Base-by-base conservation (phyloP, 495 filamentous ascomycete species). In the Xylona heveae region DNA sequence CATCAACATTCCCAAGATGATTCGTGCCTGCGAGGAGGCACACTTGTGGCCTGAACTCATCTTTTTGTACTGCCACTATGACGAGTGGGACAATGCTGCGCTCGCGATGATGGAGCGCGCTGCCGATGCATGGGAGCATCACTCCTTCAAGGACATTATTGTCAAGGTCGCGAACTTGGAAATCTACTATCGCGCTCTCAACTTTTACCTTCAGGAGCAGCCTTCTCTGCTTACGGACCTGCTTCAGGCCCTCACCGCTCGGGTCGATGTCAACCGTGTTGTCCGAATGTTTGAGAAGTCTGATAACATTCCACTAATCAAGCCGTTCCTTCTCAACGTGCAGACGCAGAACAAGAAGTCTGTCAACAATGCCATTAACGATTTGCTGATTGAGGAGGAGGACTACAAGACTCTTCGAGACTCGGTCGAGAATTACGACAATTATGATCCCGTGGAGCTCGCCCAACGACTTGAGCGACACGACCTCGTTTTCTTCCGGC, bases 101-200 rank as follows among this genome's bases (percentile, higher is more conserved):
- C 66, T 99, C 35, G 83, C 90, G 21, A 94, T 99, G 67, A 99
- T 99, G 82, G 90, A 99, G 65, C 81, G 88, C 43, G 79, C 90
- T 22, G 75, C 91, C 32, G 85, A 95, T 56, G 79, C 90, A 2
- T 99, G 90, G 90, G 90, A 99, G 54, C 90, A 99, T 58, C 88
- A 95, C 55, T 90, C 85, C 19, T 95, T 99, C 74, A 95, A 95
- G 68, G 90, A 95, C 52, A 94, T 93, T 38, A 65, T 93, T 36
- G 73, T 92, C 58, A 95, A 95, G 68, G 85, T 93, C 38, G 81
- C 88, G 43, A 99, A 99, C 57, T 53, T 95, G 46, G 90, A 99
- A 55, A 95, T 99, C 50, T 95, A 93, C 58, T 99, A 99, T 63
- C 79, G 84, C 20, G 78, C 83, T 18, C 66, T 99, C 42, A 93